Percentiles rank a stretch among this genome's conserved stretches.
phyloP scores from a whole-genome alignment of 257 asterid species.

The Gentiana dahurica region DNA sequence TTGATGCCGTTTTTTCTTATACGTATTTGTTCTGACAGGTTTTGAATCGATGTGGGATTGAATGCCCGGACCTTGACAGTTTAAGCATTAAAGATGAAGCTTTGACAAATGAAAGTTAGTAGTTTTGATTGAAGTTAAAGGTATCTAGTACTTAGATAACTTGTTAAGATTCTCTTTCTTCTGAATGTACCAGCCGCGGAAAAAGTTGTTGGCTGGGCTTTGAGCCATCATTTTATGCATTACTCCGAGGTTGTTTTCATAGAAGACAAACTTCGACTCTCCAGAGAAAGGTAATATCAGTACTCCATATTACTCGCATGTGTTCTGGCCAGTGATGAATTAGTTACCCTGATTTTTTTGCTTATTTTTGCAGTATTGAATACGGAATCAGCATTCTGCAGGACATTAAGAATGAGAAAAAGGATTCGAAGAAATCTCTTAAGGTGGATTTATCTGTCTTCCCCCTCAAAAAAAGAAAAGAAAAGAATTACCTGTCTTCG shows the following conservation, averaged over 20 bases:
- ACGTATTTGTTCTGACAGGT: constrained; percentile 22
- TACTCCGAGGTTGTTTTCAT: constrained; percentile 32
- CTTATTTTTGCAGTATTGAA: constrained; percentile 38
- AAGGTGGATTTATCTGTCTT: constrained; percentile 36
- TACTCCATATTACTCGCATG: not conserved
- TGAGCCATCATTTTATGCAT: constrained; percentile 78
- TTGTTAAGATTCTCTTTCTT: constrained; percentile 13
- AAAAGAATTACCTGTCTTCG: too few species aligned
- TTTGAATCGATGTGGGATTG: constrained; percentile 48
- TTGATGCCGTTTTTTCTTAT: not conserved
- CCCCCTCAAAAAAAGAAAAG: not conserved
- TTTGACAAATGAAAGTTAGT: constrained; percentile 71
- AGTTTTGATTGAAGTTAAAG: constrained; percentile 7
- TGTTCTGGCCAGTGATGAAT: not conserved
- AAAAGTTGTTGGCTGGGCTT: constrained; percentile 74
- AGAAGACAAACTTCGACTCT: constrained; percentile 44
- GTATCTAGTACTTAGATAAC: constrained; percentile 10
- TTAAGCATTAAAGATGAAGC: constrained; percentile 76
- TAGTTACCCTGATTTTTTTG: constrained; percentile 19
- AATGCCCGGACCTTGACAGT: constrained; percentile 65
- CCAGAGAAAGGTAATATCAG: constrained; percentile 46
- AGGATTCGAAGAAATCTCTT: constrained; percentile 63
- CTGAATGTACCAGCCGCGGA: constrained; percentile 49
- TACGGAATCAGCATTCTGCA: constrained; percentile 69
- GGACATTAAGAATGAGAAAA: constrained; percentile 64